Conservation (phyloP, 352 stramenopile genomes). For the Pythium inflatum region DNA sequence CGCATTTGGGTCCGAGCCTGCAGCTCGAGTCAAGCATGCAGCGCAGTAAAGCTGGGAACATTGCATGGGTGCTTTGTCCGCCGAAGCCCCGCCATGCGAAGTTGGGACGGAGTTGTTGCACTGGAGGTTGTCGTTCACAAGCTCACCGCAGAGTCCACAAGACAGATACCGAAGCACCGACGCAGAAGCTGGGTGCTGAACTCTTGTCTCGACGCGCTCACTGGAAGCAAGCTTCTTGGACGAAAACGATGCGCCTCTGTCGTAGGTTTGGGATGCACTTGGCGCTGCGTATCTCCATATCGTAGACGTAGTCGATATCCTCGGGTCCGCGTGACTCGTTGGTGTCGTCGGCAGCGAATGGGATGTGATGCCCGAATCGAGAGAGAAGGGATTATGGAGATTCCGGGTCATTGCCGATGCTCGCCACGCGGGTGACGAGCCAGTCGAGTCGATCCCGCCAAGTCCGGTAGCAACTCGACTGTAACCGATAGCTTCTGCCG, state of each 20-base stretch:
- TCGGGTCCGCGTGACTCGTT: neutral
- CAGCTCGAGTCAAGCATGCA: constrained; percentile 49
- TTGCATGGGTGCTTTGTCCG: neutral
- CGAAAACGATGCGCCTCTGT: constrained; percentile 3
- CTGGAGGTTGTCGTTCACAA: constrained; percentile 77
- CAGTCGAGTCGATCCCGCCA: constrained; percentile 1
- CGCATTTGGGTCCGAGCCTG: constrained; percentile 22
- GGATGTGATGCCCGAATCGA: neutral
- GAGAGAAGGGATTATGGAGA: neutral
- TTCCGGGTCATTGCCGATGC: constrained; percentile 1
- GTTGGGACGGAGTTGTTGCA: constrained; percentile 36
- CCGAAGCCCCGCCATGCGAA: neutral
- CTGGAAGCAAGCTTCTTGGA: neutral
- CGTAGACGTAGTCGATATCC: neutral
- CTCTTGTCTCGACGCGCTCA: neutral
- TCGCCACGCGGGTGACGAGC: constrained; percentile 15
- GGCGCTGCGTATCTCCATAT: constrained; percentile 30
- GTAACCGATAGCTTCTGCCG: neutral
- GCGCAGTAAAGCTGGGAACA: constrained; percentile 79
- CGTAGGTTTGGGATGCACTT: neutral
- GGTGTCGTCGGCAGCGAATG: neutral
- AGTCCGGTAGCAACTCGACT: neutral
- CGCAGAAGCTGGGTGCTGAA: constrained; percentile 43
- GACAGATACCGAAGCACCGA: constrained; percentile 59
- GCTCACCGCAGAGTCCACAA: constrained; percentile 76